A percentile compares a stretch with the other conserved stretches of the same genome.
These are phyloP conservation scores for Sordaria brevicollis DNA, from an alignment of 495 filamentous ascomycete genomes.

Conservation along the genomic window DNA sequence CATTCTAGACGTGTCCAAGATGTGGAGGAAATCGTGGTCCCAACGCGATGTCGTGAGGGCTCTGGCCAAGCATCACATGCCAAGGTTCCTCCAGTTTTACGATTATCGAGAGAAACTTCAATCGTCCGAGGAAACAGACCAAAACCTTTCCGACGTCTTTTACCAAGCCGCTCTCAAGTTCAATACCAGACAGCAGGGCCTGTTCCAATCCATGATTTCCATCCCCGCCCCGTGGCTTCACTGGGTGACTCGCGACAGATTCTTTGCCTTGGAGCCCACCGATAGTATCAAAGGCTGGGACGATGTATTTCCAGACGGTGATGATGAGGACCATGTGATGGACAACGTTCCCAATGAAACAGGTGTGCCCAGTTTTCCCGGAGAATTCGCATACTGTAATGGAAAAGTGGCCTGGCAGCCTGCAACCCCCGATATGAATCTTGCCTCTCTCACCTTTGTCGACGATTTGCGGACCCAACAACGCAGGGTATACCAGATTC, in stretches of 20 bases:
- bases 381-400: slow-evolving; percentile 14
- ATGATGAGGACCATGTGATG: neutral
- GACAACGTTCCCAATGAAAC: neutral
- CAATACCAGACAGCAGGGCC: slow-evolving; percentile 3
- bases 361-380: neutral
- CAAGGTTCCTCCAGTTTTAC: slow-evolving; percentile 8
- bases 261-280: neutral
- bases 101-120: neutral
- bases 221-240: neutral
- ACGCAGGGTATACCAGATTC: slow-evolving; percentile 16
- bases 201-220: slow-evolving; percentile 1
- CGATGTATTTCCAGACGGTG: neutral
- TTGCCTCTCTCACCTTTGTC: slow-evolving; percentile 5
- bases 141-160: neutral
- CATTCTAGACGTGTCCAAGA: slow-evolving; percentile 21
- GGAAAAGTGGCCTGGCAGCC: slow-evolving; percentile 24
- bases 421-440: neutral
- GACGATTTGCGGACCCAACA: slow-evolving; percentile 17
- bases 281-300: neutral
- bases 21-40: slow-evolving; percentile 20
- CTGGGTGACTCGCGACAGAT: neutral
- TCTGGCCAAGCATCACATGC: slow-evolving; percentile 11
- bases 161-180: neutral
- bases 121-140: neutral
- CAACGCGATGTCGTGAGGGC: slow-evolving; percentile 8